Percentiles rank a stretch among this genome's conserved stretches.
Conservation (phyloP, 768 basidiomycete species). For the Xerocomus potaroensis region DNA sequence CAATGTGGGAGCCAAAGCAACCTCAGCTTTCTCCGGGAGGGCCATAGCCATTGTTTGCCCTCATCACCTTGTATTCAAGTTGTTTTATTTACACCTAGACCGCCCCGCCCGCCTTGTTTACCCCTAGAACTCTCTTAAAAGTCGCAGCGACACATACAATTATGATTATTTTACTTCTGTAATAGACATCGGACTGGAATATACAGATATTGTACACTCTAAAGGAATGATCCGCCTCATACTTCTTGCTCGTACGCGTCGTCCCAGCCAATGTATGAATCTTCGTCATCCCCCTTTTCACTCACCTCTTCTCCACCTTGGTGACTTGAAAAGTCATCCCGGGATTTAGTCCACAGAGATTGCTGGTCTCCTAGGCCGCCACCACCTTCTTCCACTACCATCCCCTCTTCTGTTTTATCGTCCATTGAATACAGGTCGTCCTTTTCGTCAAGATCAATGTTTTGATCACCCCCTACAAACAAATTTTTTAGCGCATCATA, state of each 20-base stretch:
- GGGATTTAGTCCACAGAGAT: slow-evolving; percentile 32
- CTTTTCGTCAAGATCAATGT: slow-evolving; percentile 36
- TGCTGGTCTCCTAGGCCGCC: slow-evolving; percentile 30
- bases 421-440: slow-evolving; percentile 53
- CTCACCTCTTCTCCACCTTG: slow-evolving; percentile 29
- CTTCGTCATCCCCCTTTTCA: slow-evolving; percentile 39
- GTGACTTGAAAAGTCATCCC: slow-evolving; percentile 4
- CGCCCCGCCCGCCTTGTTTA: no score
- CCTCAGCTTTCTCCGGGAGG: slow-evolving; percentile 32
- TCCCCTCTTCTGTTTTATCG: slow-evolving; percentile 41
- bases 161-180: slow-evolving; percentile 27
- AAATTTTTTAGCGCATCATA: slow-evolving; percentile 84
- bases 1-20: slow-evolving; percentile 72
- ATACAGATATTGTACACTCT: neutral
- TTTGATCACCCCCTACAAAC: slow-evolving; percentile 46
- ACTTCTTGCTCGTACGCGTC: slow-evolving; percentile 76
- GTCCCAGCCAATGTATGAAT: slow-evolving; percentile 34
- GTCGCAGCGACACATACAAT: slow-evolving; percentile 20
- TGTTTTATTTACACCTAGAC: slow-evolving; percentile 24
- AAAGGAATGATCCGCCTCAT: slow-evolving; percentile 5
- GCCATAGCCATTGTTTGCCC: slow-evolving; percentile 19
- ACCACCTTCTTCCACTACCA: slow-evolving; percentile 38
- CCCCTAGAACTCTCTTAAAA: slow-evolving; percentile 25
- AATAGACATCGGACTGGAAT: slow-evolving; percentile 15
- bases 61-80: slow-evolving; percentile 6